phyloP scores from a whole-genome alignment of 2,329 filamentous ascomycete genomes.

The Pezizomycotina sp. region DNA sequence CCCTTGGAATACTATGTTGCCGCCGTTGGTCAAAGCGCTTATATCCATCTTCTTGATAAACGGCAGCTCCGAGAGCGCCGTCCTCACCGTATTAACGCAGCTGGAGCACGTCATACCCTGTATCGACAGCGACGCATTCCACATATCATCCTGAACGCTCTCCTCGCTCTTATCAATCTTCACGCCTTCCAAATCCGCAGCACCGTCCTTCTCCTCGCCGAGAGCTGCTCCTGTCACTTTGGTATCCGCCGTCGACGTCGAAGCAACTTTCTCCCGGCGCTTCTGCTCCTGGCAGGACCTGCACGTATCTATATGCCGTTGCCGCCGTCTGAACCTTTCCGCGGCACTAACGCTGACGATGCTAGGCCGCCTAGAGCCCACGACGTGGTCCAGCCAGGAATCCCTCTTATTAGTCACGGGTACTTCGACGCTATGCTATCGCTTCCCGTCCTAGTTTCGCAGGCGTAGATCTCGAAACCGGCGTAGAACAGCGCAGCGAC shows the following conservation, averaged over 20 bases:
- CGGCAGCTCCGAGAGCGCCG: constrained; percentile 40
- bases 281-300: constrained; percentile 11
- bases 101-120: constrained; percentile 59
- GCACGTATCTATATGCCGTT: constrained; percentile 21
- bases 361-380: constrained; percentile 27
- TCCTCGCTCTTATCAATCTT: constrained; percentile 29
- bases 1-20: constrained; percentile 41
- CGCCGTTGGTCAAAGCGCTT: constrained; percentile 52
- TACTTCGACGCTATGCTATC: constrained; percentile 1
- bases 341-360: constrained; percentile 20
- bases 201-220: background rate
- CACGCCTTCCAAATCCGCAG: constrained; percentile 11
- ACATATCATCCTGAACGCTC: constrained; percentile 28
- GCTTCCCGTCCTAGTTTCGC: constrained; percentile 18
- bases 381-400: constrained; percentile 26
- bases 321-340: constrained; percentile 25
- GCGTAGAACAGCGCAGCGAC: constrained; percentile 36
- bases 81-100: constrained; percentile 47
- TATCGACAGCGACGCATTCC: constrained; percentile 42
- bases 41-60: constrained; percentile 44
- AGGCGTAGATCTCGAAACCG: constrained; percentile 40
- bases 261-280: constrained; percentile 2
- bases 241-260: constrained; percentile 1
- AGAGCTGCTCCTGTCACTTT: background rate
- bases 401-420: constrained; percentile 13